Percentiles rank a stretch among this genome's conserved stretches.
These are phyloP conservation scores for Carex kokanica DNA, from an alignment of 176 grass and related monocot species.

Conservation along the genomic window DNA sequence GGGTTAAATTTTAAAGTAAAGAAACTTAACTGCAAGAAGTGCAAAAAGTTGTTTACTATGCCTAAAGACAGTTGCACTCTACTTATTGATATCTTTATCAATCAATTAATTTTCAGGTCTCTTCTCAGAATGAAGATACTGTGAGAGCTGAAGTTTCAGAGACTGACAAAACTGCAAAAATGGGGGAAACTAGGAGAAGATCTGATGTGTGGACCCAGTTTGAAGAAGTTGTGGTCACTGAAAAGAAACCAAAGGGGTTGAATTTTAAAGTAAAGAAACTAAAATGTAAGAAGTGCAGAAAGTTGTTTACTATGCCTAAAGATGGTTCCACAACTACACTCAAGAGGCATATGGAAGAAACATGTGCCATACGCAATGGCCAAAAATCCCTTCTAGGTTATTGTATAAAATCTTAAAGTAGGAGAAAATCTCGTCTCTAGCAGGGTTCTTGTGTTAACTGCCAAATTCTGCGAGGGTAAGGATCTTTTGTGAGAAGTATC, in stretches of 20 bases:
- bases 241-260: background rate
- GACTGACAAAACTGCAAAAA: background rate
- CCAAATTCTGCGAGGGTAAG: background rate
- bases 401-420: background rate
- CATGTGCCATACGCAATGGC: background rate
- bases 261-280: slow-evolving; percentile 3
- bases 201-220: slow-evolving; percentile 13
- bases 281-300: background rate
- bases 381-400: background rate
- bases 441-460: background rate
- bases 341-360: slow-evolving; percentile 15
- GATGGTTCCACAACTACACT: background rate
- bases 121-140: background rate
- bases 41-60: background rate
- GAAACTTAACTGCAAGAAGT: background rate
- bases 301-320: background rate
- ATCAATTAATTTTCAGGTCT: background rate
- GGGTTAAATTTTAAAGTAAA: slow-evolving; percentile 6
- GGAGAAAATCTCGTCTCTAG: background rate
- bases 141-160: background rate
- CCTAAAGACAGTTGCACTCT: background rate
- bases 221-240: background rate
- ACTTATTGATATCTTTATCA: background rate
- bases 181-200: background rate
- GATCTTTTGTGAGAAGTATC: background rate